Conservation (phyloP, 1,284 basidiomycete species). For the Ustilago shanxiensis region DNA sequence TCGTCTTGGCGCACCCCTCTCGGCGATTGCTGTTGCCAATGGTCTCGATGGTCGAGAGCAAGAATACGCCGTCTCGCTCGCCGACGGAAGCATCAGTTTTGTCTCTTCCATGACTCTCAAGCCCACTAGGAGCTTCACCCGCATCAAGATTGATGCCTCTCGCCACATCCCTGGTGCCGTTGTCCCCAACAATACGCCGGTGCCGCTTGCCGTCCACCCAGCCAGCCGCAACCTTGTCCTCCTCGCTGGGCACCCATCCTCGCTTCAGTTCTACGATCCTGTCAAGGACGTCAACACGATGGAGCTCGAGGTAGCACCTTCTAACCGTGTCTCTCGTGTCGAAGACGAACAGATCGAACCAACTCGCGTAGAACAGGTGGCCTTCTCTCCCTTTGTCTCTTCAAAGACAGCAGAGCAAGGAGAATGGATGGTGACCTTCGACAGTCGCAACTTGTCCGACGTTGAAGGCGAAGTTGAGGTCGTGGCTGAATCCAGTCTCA, state of each 20-base stretch:
- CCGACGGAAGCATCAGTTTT: constrained; percentile 85
- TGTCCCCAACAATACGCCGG: constrained; percentile 18
- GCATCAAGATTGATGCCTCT: constrained; percentile 76
- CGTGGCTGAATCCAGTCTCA: constrained; percentile 83
- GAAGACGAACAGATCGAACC: constrained; percentile 85
- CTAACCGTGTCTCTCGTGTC: constrained; percentile 87
- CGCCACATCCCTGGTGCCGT: constrained; percentile 42
- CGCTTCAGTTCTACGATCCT: constrained; percentile 89
- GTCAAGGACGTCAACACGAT: constrained; percentile 79
- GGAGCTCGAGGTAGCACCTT: constrained; percentile 92
- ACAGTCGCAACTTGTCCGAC: constrained; percentile 74
- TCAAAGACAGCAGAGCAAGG: constrained; percentile 33
- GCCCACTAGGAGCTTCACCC: constrained; percentile 80
- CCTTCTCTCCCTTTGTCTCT: constrained; percentile 74
- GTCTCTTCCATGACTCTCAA: constrained; percentile 81
- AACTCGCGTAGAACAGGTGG: constrained; percentile 80
- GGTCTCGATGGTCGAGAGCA: constrained; percentile 75
- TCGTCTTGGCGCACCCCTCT: constrained; percentile 85
- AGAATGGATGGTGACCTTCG: constrained; percentile 93
- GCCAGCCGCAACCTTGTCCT: constrained; percentile 74
- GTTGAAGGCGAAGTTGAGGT: constrained; percentile 71
- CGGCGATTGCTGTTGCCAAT: constrained; percentile 76
- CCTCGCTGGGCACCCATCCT: constrained; percentile 93
- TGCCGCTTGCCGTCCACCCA: constrained; percentile 64
- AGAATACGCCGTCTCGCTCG: constrained; percentile 85